These are phyloP conservation scores for Diaporthe sp. DNA, from an alignment of 2,329 filamentous ascomycete species.

Conservation along the genomic window DNA sequence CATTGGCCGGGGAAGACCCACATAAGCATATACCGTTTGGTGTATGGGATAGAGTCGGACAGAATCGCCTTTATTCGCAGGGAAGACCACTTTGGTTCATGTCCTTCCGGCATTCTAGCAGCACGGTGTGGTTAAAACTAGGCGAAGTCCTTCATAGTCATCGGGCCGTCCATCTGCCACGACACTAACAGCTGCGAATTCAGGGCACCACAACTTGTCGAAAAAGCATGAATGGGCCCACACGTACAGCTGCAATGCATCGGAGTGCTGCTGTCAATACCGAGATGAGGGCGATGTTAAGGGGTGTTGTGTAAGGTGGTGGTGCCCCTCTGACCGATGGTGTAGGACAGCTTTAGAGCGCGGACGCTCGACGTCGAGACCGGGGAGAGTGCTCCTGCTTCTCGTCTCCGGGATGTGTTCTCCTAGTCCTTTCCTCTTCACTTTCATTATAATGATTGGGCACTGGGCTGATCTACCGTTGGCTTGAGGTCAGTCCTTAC, in stretches of 20 bases:
- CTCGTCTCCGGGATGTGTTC: constrained; percentile 63
- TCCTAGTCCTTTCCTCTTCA: constrained; percentile 63
- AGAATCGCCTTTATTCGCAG: too few relatives aligned
- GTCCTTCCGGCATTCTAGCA: constrained; percentile 63
- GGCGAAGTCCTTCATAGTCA: constrained; percentile 64
- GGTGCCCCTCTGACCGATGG: constrained; percentile 69
- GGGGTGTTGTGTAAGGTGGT: constrained; percentile 74
- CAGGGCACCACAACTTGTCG: constrained; percentile 68
- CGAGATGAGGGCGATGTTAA: too few relatives aligned
- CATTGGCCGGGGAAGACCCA: not conserved
- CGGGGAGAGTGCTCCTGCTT: constrained; percentile 48
- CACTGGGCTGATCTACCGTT: not conserved
- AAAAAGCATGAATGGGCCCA: constrained; percentile 66
- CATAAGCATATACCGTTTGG: not conserved
- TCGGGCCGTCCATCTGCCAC: constrained; percentile 60
- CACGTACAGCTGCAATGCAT: constrained; percentile 63
- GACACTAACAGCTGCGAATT: constrained; percentile 57
- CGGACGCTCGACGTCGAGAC: constrained; percentile 65
- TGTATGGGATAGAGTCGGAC: constrained; percentile 46
- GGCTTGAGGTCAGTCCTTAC: not conserved
- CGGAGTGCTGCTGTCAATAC: constrained; percentile 68
- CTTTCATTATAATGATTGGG: too few relatives aligned
- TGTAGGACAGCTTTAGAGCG: constrained; percentile 62
- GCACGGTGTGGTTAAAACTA: constrained; percentile 59
- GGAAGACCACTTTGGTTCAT: constrained; percentile 59